Conservation (phyloP, 1,284 basidiomycete species). For the Abortiporus biennis region DNA sequence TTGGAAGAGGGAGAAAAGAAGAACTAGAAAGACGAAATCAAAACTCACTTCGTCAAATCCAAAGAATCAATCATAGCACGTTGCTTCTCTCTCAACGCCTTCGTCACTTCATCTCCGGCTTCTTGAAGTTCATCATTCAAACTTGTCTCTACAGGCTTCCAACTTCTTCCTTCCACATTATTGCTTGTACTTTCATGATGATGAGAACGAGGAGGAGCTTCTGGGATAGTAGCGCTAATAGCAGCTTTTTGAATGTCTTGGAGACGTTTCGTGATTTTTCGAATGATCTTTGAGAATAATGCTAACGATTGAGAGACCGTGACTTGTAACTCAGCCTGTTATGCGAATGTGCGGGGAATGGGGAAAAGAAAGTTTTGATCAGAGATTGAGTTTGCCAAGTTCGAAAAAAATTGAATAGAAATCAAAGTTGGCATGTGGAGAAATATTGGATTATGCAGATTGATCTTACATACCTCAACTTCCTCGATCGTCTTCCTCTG, state of each 20-base stretch:
- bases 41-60: slow-evolving; percentile 77
- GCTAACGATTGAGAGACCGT: slow-evolving; percentile 87
- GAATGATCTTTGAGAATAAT: slow-evolving; percentile 86
- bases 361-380: not conserved
- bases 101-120: slow-evolving; percentile 54
- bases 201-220: slow-evolving; percentile 17
- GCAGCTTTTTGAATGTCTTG: slow-evolving; percentile 79
- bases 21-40: not conserved
- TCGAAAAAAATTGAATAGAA: not conserved
- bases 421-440: not conserved
- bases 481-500: slow-evolving; percentile 92
- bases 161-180: slow-evolving; percentile 24
- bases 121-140: slow-evolving; percentile 67
- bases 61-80: slow-evolving; percentile 81
- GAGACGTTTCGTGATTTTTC: slow-evolving; percentile 79
- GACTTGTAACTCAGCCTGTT: slow-evolving; percentile 71
- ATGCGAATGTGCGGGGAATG: not conserved
- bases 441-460: not conserved
- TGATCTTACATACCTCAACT: slow-evolving; percentile 81
- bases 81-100: slow-evolving; percentile 60
- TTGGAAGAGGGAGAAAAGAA: not conserved
- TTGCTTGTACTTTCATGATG: slow-evolving; percentile 15
- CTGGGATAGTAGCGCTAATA: slow-evolving; percentile 54
- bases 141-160: slow-evolving; percentile 47
- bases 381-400: not conserved